Conservation (phyloP, 2,329 filamentous ascomycete species). For the Colletotrichum noveboracense region DNA sequence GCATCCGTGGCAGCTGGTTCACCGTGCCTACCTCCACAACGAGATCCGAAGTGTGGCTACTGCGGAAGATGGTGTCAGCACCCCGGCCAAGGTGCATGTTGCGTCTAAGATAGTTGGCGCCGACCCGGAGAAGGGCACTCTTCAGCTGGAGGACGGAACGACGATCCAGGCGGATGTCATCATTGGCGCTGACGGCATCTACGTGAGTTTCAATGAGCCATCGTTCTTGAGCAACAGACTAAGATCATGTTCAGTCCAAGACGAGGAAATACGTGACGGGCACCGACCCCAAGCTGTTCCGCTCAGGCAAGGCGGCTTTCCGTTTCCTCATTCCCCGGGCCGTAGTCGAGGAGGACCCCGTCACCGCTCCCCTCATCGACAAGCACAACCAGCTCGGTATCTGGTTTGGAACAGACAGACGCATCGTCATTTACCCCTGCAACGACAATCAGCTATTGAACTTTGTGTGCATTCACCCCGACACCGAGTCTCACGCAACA, state of each 20-base stretch:
- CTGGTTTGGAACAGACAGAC: slow-evolving; percentile 45
- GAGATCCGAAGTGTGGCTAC: slow-evolving; percentile 51
- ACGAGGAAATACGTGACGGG: slow-evolving; percentile 28
- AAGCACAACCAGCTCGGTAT: slow-evolving; percentile 35
- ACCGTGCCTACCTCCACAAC: slow-evolving; percentile 57
- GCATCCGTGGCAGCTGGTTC: slow-evolving; percentile 51
- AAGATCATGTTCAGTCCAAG: slow-evolving; percentile 21
- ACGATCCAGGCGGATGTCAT: slow-evolving; percentile 52
- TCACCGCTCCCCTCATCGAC: slow-evolving; percentile 35
- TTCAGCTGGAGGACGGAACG: slow-evolving; percentile 51
- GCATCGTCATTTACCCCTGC: slow-evolving; percentile 54
- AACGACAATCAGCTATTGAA: slow-evolving; percentile 48
- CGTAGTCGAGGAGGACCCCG: slow-evolving; percentile 34
- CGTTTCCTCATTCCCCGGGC: slow-evolving; percentile 52
- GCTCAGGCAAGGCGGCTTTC: slow-evolving; percentile 60
- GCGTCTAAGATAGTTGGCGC: slow-evolving; percentile 48
- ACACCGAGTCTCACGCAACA: slow-evolving; percentile 39
- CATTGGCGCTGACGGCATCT: slow-evolving; percentile 60
- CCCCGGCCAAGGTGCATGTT: slow-evolving; percentile 42
- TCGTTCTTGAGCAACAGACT: neutral
- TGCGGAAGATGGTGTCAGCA: slow-evolving; percentile 35
- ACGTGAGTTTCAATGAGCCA: slow-evolving; percentile 31
- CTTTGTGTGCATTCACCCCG: slow-evolving; percentile 58
- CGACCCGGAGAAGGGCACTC: slow-evolving; percentile 40
- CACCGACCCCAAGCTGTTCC: slow-evolving; percentile 35